Percentiles rank a stretch among this genome's conserved stretches.
phyloP scores from a whole-genome alignment of 176 grass and related monocot species.

The Oryza rufipogon region DNA sequence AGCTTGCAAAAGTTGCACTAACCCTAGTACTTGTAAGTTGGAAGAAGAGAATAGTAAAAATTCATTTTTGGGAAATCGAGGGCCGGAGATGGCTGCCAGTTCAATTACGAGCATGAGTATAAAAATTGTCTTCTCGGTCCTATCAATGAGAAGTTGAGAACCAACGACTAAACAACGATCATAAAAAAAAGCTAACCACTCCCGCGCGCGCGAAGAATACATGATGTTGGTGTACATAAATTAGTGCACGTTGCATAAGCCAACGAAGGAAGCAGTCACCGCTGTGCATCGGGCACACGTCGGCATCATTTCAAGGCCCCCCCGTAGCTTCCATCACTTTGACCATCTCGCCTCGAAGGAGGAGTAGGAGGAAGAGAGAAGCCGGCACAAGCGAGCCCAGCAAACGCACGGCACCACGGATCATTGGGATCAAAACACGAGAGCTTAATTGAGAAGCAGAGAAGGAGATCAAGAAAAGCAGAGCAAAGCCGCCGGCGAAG shows the following conservation, averaged over 20 bases:
- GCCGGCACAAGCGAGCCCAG: constrained; percentile 39
- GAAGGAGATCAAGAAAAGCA: not conserved
- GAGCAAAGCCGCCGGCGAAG: not conserved
- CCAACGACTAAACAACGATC: constrained; percentile 6
- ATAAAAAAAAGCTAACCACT: not conserved
- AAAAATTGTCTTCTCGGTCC: not conserved
- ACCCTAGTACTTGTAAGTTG: not conserved
- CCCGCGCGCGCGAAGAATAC: not conserved
- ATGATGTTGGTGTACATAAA: not conserved
- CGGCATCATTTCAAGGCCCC: constrained; percentile 38
- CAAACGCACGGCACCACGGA: not conserved
- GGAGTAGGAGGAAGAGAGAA: constrained; percentile 15
- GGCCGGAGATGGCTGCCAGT: not conserved
- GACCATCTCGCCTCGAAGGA: constrained; percentile 44
- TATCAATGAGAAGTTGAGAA: not conserved
- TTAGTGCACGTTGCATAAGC: not conserved
- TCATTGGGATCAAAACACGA: constrained; percentile 4
- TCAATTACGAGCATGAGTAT: no score
- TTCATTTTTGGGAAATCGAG: not conserved
- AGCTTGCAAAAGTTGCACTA: not conserved
- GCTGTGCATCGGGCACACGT: constrained; percentile 31
- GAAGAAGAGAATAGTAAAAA: not conserved
- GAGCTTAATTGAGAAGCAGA: not conserved
- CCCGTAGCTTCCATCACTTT: constrained; percentile 31
- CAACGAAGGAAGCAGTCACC: not conserved